Percentiles rank a stretch among this genome's conserved stretches.
Evolutionary conservation across 2,329 filamentous ascomycete genomes (phyloP).

Genomic region (Colletotrichum ledebouriae): DNA sequence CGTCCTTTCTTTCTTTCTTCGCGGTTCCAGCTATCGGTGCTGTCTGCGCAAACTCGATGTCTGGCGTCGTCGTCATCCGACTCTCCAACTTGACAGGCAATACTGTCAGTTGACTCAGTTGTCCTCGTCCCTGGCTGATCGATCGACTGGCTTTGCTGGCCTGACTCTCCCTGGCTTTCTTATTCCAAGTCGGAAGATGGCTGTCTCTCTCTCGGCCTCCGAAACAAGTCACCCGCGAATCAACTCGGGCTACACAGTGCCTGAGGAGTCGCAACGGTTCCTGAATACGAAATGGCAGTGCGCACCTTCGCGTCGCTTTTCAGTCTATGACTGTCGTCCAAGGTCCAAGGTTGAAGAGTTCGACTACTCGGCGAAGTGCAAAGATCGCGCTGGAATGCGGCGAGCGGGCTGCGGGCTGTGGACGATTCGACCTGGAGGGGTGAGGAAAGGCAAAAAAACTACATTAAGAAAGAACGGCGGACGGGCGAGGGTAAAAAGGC

Average conservation of each 20-base stretch:
- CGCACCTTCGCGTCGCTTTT: constrained; percentile 26
- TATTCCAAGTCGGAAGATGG: constrained; percentile 36
- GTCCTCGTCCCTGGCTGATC: neutral
- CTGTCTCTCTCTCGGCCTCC: constrained; percentile 34
- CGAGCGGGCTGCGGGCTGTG: constrained; percentile 18
- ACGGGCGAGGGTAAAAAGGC: constrained; percentile 42
- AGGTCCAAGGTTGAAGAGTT: constrained; percentile 29
- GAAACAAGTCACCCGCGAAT: constrained; percentile 36
- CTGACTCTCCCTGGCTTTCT: constrained; percentile 39
- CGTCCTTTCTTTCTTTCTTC: constrained; percentile 1
- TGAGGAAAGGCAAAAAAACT: constrained; percentile 29
- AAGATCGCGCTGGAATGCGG: constrained; percentile 38
- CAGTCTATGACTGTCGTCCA: constrained; percentile 38
- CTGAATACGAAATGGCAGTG: constrained; percentile 6
- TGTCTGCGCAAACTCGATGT: neutral
- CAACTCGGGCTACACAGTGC: constrained; percentile 38
- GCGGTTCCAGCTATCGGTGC: constrained; percentile 3
- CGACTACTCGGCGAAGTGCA: constrained; percentile 34
- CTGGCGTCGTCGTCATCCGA: constrained; percentile 5
- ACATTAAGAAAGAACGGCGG: constrained; percentile 25
- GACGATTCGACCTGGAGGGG: constrained; percentile 33
- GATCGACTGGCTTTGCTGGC: constrained; percentile 15
- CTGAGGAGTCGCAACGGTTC: constrained; percentile 26
- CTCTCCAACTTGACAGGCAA: constrained; percentile 21
- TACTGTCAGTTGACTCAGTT: constrained; percentile 12